Base-by-base conservation (phyloP, 192 early-diverging fungal genomes). In the Coemansia sp. region DNA sequence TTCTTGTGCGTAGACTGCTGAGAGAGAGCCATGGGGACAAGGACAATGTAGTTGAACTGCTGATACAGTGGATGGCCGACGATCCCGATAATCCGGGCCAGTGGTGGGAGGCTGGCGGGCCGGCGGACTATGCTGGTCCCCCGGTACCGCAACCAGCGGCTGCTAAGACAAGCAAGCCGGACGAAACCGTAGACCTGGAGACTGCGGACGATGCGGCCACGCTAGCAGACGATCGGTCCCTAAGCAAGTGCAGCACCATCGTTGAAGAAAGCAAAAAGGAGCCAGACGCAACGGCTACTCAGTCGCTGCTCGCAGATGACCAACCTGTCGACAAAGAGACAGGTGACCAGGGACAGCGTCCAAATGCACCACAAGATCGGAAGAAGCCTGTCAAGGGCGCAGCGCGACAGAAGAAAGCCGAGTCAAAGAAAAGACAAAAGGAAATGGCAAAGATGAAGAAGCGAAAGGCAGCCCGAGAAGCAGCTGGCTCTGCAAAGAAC, bases 21-120 rank as follows among this genome's bases (percentile, higher is more conserved):
- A 66, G 62, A 14, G 77, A 81, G 33, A 74, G 85, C 39, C 44
- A 71, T 7, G 73, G 81, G 0, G 65, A 92, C 49, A 60, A 73
- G 18, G 78, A 75, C 45, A 68, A 77, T 23, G 89, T 89, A 10
- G 84, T 88, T 30, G 86, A 89, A 62, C 74, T 76, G 0, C 64
- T 92, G 15, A 62, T 83, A 36, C 46, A 72, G 30, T 78, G 75
- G 81, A 83, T 83, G 76, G 64, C 66, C 21, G 60, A 71, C 6
- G 65, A 68, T 12, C 46, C 72, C 0, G 36, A 60, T 15, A 51
- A 30, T 34, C 41, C 44, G 39, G 63, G 53, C 34, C 41, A 63
- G 24, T 78, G 72, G 75, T 74, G 67, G 69, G 45, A 62, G 3
- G 64, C 49, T 5, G 72, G 72, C 21, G 79, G 79, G 0, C 68